Conservation (phyloP, 1,284 basidiomycete genomes). For the Heterobasidion irregulare region DNA sequence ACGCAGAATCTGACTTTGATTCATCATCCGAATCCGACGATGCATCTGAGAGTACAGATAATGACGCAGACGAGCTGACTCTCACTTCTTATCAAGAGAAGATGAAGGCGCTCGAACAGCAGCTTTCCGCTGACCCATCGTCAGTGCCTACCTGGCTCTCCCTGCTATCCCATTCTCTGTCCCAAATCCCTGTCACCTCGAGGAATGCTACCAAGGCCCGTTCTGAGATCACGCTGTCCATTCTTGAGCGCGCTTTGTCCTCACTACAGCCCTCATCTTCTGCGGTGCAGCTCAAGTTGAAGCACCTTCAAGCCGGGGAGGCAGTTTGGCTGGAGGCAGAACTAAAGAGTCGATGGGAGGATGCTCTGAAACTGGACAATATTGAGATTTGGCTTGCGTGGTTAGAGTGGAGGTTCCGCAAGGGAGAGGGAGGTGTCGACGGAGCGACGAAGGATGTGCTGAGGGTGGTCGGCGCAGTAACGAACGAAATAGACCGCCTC, state of each 20-base stretch:
- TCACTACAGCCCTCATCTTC: slow-evolving; percentile 41
- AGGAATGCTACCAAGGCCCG: slow-evolving; percentile 60
- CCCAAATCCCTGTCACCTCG: slow-evolving; percentile 45
- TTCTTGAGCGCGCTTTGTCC: slow-evolving; percentile 57
- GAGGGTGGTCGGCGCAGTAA: slow-evolving; percentile 31
- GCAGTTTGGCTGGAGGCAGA: slow-evolving; percentile 56
- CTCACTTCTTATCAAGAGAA: slow-evolving; percentile 50
- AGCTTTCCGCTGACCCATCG: slow-evolving; percentile 40
- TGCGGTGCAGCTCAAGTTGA: slow-evolving; percentile 47
- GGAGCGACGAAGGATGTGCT: slow-evolving; percentile 42
- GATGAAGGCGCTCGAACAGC: slow-evolving; percentile 49
- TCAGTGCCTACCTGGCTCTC: slow-evolving; percentile 57
- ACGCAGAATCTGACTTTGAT: slow-evolving; percentile 34
- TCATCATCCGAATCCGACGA: slow-evolving; percentile 22
- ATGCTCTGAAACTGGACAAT: slow-evolving; percentile 42
- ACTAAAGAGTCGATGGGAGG: slow-evolving; percentile 62
- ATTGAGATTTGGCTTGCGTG: slow-evolving; percentile 63
- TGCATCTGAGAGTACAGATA: slow-evolving; percentile 14
- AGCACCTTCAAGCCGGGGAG: slow-evolving; percentile 63
- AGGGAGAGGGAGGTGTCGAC: slow-evolving; percentile 33
- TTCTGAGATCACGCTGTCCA: slow-evolving; percentile 60
- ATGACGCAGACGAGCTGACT: slow-evolving; percentile 23
- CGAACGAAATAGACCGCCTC: slow-evolving; percentile 45
- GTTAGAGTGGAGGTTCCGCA: slow-evolving; percentile 64
- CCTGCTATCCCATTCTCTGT: slow-evolving; percentile 52